Evolutionary conservation across 352 stramenopile genomes (phyloP).

Genomic region (Phytophthora sp.): DNA sequence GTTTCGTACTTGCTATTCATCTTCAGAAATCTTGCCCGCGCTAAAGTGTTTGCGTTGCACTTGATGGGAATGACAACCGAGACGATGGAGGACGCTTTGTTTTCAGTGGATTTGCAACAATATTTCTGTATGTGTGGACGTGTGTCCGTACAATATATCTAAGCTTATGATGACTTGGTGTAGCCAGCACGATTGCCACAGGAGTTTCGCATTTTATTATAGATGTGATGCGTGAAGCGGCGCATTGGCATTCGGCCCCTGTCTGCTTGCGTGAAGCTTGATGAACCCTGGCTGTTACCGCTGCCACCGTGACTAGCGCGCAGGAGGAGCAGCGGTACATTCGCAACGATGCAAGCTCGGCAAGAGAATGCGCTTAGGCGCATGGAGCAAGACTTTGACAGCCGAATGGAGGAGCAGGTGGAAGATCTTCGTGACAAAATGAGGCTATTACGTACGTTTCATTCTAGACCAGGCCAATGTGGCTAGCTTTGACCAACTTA

Average conservation of each 20-base stretch:
- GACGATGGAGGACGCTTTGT: not conserved
- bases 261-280: slow-evolving; percentile 8
- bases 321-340: not conserved
- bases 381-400: slow-evolving; percentile 85
- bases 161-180: slow-evolving; percentile 11
- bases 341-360: slow-evolving; percentile 31
- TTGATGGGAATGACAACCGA: slow-evolving; percentile 17
- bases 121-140: slow-evolving; percentile 11
- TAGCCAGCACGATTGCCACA: not conserved
- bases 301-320: not conserved
- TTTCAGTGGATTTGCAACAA: slow-evolving; percentile 10
- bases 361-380: slow-evolving; percentile 77
- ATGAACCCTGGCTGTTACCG: slow-evolving; percentile 8
- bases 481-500: not conserved
- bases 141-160: slow-evolving; percentile 21
- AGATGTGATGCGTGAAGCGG: slow-evolving; percentile 17
- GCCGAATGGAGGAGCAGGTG: slow-evolving; percentile 85
- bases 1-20: not conserved
- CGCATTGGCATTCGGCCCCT: slow-evolving; percentile 2
- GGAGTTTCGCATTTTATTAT: slow-evolving; percentile 40
- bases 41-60: slow-evolving; percentile 54
- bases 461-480: not conserved
- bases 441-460: slow-evolving; percentile 73
- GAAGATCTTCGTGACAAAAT: slow-evolving; percentile 87
- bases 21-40: slow-evolving; percentile 57